A percentile compares a stretch with the other conserved stretches of the same genome.
These are phyloP conservation scores for Chondrostereum purpureum DNA, from an alignment of 1,284 basidiomycete genomes.

Conservation along the genomic window DNA sequence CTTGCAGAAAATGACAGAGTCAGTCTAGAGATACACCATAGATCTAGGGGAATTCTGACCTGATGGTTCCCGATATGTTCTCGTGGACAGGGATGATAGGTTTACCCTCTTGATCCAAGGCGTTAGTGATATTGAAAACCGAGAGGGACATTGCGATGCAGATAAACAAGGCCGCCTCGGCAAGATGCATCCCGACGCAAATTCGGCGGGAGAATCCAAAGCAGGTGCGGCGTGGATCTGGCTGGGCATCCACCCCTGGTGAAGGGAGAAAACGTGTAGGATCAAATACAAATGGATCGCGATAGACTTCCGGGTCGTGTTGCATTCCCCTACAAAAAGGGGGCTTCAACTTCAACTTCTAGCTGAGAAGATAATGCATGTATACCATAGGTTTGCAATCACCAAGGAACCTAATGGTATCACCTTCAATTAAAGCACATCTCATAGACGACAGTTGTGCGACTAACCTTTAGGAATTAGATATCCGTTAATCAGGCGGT, in stretches of 20 bases:
- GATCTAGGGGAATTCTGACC: no score
- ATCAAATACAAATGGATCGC: constrained; percentile 22
- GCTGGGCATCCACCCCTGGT: constrained; percentile 15
- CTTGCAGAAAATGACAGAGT: constrained; percentile 10
- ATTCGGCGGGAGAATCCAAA: constrained; percentile 27
- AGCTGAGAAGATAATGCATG: background rate
- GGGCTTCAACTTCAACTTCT: background rate
- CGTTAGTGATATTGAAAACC: constrained; percentile 28
- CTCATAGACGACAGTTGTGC: no score
- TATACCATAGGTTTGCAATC: constrained; percentile 23
- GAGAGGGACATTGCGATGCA: constrained; percentile 27
- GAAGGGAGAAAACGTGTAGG: constrained; percentile 21
- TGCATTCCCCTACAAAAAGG: constrained; percentile 20
- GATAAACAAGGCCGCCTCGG: constrained; percentile 30
- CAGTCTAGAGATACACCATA: background rate
- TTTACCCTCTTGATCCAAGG: constrained; percentile 23
- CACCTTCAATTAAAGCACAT: no score
- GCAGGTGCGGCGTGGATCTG: constrained; percentile 20
- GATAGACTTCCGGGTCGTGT: constrained; percentile 21
- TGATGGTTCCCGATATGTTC: constrained; percentile 34
- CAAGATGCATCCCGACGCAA: constrained; percentile 28
- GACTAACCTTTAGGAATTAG: constrained; percentile 32
- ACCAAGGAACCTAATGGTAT: constrained; percentile 14
- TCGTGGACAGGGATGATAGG: constrained; percentile 31
- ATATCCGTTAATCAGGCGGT: constrained; percentile 27